phyloP scores from a whole-genome alignment of 1,284 basidiomycete species.

The Volvariella surrecta region DNA sequence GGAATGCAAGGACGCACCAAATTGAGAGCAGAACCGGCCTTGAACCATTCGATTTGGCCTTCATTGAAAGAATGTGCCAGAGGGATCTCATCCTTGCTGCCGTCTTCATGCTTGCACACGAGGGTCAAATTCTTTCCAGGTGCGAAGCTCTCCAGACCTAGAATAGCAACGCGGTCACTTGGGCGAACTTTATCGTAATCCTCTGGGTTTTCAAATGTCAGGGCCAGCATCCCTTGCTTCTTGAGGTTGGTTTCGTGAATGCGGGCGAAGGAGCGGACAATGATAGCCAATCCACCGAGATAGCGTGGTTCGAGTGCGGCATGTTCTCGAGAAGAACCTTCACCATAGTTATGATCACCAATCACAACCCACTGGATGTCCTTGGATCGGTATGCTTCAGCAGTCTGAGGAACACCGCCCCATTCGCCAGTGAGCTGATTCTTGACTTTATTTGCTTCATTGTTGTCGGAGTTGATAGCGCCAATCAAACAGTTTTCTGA shows the following conservation, averaged over 20 bases:
- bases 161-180: conserved; percentile 77
- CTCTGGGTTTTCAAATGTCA: conserved; percentile 81
- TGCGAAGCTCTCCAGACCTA: conserved; percentile 76
- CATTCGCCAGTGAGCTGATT: conserved; percentile 88
- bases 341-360: conserved; percentile 95
- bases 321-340: conserved; percentile 97
- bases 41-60: conserved; percentile 93
- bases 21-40: conserved; percentile 85
- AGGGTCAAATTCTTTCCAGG: conserved; percentile 86
- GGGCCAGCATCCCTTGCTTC: conserved; percentile 94
- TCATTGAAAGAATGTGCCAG: conserved; percentile 82
- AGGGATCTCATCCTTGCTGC: conserved; percentile 59
- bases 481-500: conserved; percentile 94
- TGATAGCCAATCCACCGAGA: conserved; percentile 93
- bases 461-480: conserved; percentile 93
- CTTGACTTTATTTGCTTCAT: conserved; percentile 93
- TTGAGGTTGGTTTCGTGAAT: conserved; percentile 99
- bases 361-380: conserved; percentile 96
- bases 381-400: conserved; percentile 81
- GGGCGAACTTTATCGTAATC: conserved; percentile 90
- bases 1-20: conserved; percentile 41
- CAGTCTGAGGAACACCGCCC: conserved; percentile 80
- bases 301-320: conserved; percentile 96
- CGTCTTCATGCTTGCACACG: conserved; percentile 76
- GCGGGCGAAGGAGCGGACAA: conserved; percentile 92